Base-by-base conservation (phyloP, 768 basidiomycete genomes). In the Multifurca ochricompacta region DNA sequence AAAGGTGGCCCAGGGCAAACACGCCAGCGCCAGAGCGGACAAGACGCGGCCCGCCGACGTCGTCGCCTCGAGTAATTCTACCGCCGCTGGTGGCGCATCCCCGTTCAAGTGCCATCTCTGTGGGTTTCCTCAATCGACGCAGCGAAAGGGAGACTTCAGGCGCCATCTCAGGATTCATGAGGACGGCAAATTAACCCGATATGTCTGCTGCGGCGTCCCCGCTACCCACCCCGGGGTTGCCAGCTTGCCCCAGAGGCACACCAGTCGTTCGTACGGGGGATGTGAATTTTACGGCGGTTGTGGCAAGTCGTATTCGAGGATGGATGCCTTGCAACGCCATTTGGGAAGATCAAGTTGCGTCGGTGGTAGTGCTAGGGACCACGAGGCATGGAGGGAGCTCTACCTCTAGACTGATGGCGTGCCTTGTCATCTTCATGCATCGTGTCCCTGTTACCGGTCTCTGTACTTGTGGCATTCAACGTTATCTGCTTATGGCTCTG, bases 261-360 rank as follows among this genome's bases (percentile, higher is more conserved):
- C 30, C 18, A 9, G 21, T 18, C 48, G 11, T 44, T 11, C 8
- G 21, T 55, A 44, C 36, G 31, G 34, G 4, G 28, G 27, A 6
- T 14, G 3, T 3, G 23, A 19, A 14, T 56, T 56, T 43, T 16
- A 40, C 30, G 55, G 55, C 3, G 55, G 55, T 4, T 56, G 55
- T 16, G 55, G 55, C 13, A 56, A 28, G 32, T 21, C 49, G 3
- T 56, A 51, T 41, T 46, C 55, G 5, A 18, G 55, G 11, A 56
- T 51, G 55, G 55, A 56, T 16, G 49, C 55, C 8, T 44, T 56
- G 10, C 49, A 51, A 18, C 49, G 55, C 8, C 55, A 56, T 27
- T 34, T 56, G 31, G 32, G 39, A 19, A 55, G 32, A 23, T 55
- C 48, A 3, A 23, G 13, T 13, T 55, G 54, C 35, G 18, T 44